Evolutionary conservation across 805 yeast genomes (phyloP).

Genomic region (Yarrowia sp.): DNA sequence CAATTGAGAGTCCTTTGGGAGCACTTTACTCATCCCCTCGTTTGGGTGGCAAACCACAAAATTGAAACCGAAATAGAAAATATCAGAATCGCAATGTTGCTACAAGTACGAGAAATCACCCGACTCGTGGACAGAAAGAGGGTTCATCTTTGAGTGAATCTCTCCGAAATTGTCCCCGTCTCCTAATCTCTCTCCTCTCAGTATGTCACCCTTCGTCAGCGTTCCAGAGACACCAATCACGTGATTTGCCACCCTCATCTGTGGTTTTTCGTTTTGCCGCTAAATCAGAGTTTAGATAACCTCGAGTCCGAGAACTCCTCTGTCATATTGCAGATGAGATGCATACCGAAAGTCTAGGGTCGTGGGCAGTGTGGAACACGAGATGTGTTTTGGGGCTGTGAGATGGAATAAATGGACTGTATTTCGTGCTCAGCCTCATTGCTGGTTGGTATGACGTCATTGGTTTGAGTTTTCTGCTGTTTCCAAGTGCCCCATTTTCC

Average conservation of each 20-base stretch:
- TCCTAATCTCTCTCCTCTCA: no score
- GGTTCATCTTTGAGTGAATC: no score
- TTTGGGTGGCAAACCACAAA: conserved; percentile 23
- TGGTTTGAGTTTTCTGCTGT: not conserved
- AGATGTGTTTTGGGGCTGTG: no score
- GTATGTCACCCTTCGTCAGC: not conserved
- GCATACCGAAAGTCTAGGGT: not conserved
- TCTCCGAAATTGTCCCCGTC: no score
- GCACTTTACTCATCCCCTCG: not conserved
- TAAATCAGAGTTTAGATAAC: conserved; percentile 10
- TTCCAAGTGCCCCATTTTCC: no score
- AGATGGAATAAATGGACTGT: no score
- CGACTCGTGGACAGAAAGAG: no score
- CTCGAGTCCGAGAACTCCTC: not conserved
- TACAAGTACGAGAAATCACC: no score
- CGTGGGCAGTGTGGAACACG: no score
- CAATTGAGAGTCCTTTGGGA: no score
- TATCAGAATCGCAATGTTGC: not conserved
- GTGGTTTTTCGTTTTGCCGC: conserved; percentile 10
- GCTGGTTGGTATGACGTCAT: not conserved
- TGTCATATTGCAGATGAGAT: conserved; percentile 12
- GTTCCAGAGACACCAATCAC: conserved; percentile 9
- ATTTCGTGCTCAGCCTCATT: no score
- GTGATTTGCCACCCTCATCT: conserved; percentile 28
- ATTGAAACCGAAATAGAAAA: not conserved